A percentile compares a stretch with the other conserved stretches of the same genome.
phyloP scores from a whole-genome alignment of 2,329 filamentous ascomycete species.

The Cercospora sp. region DNA sequence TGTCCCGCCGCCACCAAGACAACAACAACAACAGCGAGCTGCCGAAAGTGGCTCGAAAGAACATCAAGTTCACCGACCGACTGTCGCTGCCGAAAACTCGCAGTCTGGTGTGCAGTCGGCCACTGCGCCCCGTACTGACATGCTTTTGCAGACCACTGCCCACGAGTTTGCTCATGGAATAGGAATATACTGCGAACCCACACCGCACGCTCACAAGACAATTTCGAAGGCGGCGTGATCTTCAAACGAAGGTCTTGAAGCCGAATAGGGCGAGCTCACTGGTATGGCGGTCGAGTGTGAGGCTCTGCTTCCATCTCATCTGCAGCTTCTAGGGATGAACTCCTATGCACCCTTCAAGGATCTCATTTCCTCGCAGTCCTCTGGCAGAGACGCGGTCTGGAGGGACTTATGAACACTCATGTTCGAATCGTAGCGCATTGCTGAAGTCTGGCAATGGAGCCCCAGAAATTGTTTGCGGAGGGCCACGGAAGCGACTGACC shows the following conservation, averaged over 20 bases:
- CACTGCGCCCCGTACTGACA: neutral
- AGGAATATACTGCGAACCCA: too few relatives aligned
- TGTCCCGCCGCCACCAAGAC: neutral
- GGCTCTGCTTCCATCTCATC: too few relatives aligned
- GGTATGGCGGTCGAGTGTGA: too few relatives aligned
- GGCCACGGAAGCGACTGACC: neutral
- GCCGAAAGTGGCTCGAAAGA: neutral
- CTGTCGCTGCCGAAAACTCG: neutral
- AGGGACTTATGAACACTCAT: neutral
- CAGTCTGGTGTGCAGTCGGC: neutral
- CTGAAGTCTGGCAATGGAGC: neutral
- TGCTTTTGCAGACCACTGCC: neutral
- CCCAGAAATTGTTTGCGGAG: neutral
- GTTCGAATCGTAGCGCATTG: neutral
- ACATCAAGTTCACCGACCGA: neutral
- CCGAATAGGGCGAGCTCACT: too few relatives aligned
- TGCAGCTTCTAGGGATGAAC: too few relatives aligned
- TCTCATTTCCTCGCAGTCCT: neutral
- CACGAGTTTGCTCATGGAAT: neutral
- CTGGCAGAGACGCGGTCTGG: neutral
- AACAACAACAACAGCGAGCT: neutral
- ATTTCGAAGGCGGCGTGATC: too few relatives aligned
- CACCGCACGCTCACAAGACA: too few relatives aligned
- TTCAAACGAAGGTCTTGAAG: too few relatives aligned
- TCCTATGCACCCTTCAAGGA: too few relatives aligned